Evolutionary conservation across 2,329 filamentous ascomycete genomes (phyloP).

Genomic region (Exophiala phaeomuriformis): DNA sequence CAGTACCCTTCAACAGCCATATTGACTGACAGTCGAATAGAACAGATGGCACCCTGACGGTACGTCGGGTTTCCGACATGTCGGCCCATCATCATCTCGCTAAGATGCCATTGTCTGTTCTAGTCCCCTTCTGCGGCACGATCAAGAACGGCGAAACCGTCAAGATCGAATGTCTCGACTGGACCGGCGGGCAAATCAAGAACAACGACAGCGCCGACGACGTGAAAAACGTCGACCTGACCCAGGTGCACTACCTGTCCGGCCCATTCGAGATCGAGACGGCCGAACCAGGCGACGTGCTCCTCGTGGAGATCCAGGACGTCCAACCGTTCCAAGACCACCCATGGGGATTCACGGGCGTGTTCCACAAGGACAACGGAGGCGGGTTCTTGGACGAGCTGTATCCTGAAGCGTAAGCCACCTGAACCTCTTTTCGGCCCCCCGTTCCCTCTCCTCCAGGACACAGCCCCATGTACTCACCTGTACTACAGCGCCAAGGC

Average conservation of each 20-base stretch:
- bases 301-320: conserved; percentile 85
- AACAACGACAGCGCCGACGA: conserved; percentile 91
- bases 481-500: conserved; percentile 51
- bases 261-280: conserved; percentile 82
- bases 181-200: conserved; percentile 68
- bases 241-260: conserved; percentile 76
- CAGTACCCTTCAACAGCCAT: neutral
- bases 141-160: conserved; percentile 81
- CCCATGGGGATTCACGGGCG: conserved; percentile 83
- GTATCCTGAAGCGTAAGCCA: conserved; percentile 65
- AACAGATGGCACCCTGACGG: conserved; percentile 93
- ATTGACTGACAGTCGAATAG: conserved; percentile 37
- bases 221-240: conserved; percentile 74
- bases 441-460: conserved; percentile 31
- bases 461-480: neutral
- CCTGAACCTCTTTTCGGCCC: neutral
- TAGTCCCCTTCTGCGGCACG: conserved; percentile 65
- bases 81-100: neutral
- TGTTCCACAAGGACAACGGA: conserved; percentile 74
- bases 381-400: conserved; percentile 83
- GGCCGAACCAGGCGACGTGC: conserved; percentile 75
- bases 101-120: neutral
- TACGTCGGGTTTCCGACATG: conserved; percentile 33
- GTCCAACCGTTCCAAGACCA: conserved; percentile 80
- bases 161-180: conserved; percentile 88